Evolutionary conservation across 2,329 filamentous ascomycete species (phyloP), one percentile per base, ranked within the genome.

Genomic region (Daldinia eschscholtzii): DNA sequence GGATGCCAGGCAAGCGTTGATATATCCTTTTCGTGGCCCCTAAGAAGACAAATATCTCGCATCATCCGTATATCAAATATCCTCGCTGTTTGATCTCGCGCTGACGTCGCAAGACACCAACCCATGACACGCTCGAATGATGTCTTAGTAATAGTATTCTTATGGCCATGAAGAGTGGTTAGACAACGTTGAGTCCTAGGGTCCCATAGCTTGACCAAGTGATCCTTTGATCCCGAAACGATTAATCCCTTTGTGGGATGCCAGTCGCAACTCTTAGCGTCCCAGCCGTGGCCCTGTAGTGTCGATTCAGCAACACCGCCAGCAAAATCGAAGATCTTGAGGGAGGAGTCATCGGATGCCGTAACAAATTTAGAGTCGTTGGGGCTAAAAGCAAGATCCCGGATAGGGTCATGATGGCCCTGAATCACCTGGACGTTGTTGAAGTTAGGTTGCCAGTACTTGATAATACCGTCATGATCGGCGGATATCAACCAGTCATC

Each of bases 401-500:
- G 87, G 68, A 99, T 93, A 4, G 95, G 92, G 77, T 98, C 94
- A 56, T 89, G 89, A 78, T 98, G 96, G 6, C 94, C 96, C 77
- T 94, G 91, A 61, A 99, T 93, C 60, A 93, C 94, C 80, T 98
- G 93, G 67, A 98, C 94, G 76, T 98, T 98, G 85, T 99, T 98
- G 83, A 99, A 98, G 80, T 98, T 99, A 35, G 95, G 93, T 80
- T 98, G 94, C 93, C 95, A 98, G 82, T 99, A 99, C 83, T 98
- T 98, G 81, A 99, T 91, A 70, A 96, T 88, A 64, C 96, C 96
- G 74, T 96, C 94, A 80, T 98, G 94, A 78, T 98, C 96, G 60
- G 93, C 94, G 6, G 96, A 98, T 61, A 99, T 88, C 12, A 99
- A 86, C 95, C 96, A 99, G 81, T 99, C 96, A 78, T 97, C 93